Percentiles rank a stretch among this genome's conserved stretches.
These are phyloP conservation scores for Canavalia gladiata DNA, from an alignment of 306 rosid genomes.

Conservation along the genomic window DNA sequence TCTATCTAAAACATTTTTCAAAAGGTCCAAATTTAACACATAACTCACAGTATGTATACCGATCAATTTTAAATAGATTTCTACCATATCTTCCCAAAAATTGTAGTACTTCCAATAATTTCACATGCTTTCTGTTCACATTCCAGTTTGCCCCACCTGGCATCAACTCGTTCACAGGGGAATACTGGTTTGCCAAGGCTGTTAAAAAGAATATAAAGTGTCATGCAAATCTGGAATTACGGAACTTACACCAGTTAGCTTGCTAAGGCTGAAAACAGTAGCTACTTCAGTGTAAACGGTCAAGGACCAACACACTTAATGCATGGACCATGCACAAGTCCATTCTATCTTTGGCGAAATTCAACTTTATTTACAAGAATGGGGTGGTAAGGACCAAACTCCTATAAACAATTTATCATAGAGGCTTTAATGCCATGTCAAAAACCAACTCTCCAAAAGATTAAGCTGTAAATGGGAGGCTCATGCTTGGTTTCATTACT, in stretches of 20 bases:
- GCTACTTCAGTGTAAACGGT: conserved; percentile 6
- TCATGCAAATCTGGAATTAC: background rate
- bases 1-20: background rate
- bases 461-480: background rate
- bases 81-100: conserved; percentile 51
- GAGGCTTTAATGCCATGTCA: background rate
- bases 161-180: conserved; percentile 86
- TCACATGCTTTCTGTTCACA: conserved; percentile 82
- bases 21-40: background rate
- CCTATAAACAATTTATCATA: background rate
- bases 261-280: background rate
- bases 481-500: background rate
- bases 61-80: background rate
- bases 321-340: background rate
- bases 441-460: background rate
- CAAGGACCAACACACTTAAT: background rate
- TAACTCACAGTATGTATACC: conserved; percentile 10
- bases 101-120: conserved; percentile 61
- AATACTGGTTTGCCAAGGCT: conserved; percentile 81
- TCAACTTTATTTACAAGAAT: background rate
- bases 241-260: background rate
- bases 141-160: conserved; percentile 96
- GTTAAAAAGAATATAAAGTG: conserved; percentile 39
- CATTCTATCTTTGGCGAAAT: background rate
- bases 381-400: background rate